Conservation (phyloP, 1,284 basidiomycete genomes). For the Naganishia cerealis region DNA sequence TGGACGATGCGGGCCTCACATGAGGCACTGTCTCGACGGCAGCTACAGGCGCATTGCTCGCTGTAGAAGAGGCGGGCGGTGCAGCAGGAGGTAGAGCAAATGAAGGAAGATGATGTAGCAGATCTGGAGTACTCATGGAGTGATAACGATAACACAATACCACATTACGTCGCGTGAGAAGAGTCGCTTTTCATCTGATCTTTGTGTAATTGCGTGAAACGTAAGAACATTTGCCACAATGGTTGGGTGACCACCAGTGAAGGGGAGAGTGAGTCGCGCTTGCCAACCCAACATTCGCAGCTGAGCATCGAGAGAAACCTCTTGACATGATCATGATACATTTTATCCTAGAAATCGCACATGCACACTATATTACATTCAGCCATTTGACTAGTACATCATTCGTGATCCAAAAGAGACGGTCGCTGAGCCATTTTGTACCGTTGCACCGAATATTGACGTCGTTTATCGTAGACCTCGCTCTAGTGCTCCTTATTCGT, state of each 20-base stretch:
- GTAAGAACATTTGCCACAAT: too few relatives aligned
- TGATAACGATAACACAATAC: too few relatives aligned
- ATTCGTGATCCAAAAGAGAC: background rate
- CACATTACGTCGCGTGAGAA: too few relatives aligned
- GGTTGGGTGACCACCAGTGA: too few relatives aligned
- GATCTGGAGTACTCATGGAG: background rate
- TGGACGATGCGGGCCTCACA: background rate
- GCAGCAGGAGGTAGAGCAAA: background rate
- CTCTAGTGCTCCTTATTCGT: background rate
- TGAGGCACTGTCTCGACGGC: background rate
- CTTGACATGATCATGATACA: too few relatives aligned
- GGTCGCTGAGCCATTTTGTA: background rate
- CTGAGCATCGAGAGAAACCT: too few relatives aligned
- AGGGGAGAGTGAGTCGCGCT: too few relatives aligned
- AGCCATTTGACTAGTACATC: background rate
- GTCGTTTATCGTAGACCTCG: background rate
- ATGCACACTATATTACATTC: background rate
- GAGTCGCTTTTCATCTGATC: background rate
- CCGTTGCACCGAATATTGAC: background rate
- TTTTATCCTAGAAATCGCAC: background rate
- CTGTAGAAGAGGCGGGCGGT: constrained; percentile 10
- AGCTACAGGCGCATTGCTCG: background rate
- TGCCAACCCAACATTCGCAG: too few relatives aligned
- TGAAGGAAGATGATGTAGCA: constrained; percentile 6
- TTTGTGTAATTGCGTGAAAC: background rate